Evolutionary conservation across 2,329 filamentous ascomycete genomes (phyloP).

Genomic region (Fusarium sp.): DNA sequence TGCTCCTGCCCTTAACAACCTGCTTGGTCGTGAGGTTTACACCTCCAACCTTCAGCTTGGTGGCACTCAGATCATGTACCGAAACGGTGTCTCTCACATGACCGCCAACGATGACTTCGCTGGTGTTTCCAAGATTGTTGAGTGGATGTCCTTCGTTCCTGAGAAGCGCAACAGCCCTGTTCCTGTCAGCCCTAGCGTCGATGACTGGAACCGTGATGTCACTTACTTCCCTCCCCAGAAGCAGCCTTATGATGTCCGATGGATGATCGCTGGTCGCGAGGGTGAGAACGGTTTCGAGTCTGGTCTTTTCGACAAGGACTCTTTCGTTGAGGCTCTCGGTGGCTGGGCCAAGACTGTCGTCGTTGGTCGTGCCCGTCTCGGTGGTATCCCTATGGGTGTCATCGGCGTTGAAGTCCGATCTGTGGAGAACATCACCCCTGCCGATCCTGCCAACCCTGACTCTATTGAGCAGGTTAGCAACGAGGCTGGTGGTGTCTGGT

Average conservation of each 20-base stretch:
- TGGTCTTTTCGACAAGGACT: slow-evolving; percentile 96
- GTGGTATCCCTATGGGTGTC: slow-evolving; percentile 97
- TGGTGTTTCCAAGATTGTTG: slow-evolving; percentile 96
- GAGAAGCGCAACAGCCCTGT: slow-evolving; percentile 94
- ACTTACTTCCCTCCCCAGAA: slow-evolving; percentile 84
- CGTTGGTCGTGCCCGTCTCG: slow-evolving; percentile 93
- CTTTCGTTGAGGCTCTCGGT: slow-evolving; percentile 95
- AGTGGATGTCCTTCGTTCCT: slow-evolving; percentile 97
- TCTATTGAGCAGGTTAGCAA: slow-evolving; percentile 95
- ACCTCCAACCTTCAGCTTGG: slow-evolving; percentile 98
- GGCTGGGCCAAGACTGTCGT: slow-evolving; percentile 98
- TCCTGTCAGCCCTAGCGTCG: slow-evolving; percentile 87
- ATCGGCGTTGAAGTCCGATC: slow-evolving; percentile 96
- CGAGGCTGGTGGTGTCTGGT: slow-evolving; percentile 99
- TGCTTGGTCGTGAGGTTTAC: slow-evolving; percentile 97
- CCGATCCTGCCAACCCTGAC: slow-evolving; percentile 97
- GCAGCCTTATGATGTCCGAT: slow-evolving; percentile 91
- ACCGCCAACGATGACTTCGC: slow-evolving; percentile 97
- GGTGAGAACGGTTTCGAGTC: slow-evolving; percentile 82
- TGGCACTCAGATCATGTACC: slow-evolving; percentile 99
- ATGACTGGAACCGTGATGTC: slow-evolving; percentile 94
- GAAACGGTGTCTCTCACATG: slow-evolving; percentile 99
- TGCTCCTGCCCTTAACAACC: slow-evolving; percentile 96
- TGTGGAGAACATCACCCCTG: slow-evolving; percentile 95
- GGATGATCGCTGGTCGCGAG: slow-evolving; percentile 89